Percentiles rank a stretch among this genome's conserved stretches.
Evolutionary conservation across 805 yeast genomes (phyloP).

Genomic region (Wickerhamiella qilinensis): DNA sequence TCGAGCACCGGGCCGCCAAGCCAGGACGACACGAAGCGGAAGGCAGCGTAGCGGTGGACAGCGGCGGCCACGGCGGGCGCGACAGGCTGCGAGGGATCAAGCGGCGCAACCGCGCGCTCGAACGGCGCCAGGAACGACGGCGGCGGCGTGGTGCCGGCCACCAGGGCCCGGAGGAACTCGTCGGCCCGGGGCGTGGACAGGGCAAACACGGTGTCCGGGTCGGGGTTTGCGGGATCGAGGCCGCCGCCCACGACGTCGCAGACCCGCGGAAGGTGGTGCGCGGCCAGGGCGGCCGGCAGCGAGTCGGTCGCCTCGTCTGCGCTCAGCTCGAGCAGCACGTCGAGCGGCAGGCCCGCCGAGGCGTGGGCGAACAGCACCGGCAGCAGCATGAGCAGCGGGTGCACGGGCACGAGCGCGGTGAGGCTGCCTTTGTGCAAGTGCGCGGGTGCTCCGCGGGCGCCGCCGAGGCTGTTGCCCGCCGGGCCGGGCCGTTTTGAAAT

Average conservation of each 20-base stretch:
- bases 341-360: slow-evolving; percentile 13
- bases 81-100: slow-evolving; percentile 9
- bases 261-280: slow-evolving; percentile 2
- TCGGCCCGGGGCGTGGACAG: slow-evolving; percentile 9
- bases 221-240: too few relatives aligned
- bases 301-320: slow-evolving; percentile 7
- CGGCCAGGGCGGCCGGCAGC: slow-evolving; percentile 8
- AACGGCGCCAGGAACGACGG: slow-evolving; percentile 6
- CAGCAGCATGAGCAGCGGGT: slow-evolving; percentile 17
- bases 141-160: slow-evolving; percentile 11
- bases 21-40: slow-evolving; percentile 14
- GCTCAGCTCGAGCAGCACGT: slow-evolving; percentile 15
- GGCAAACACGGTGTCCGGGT: slow-evolving; percentile 2
- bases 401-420: slow-evolving; percentile 16
- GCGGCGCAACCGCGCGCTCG: slow-evolving; percentile 7
- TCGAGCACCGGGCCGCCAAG: slow-evolving; percentile 9
- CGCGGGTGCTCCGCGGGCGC: slow-evolving; percentile 1
- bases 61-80: slow-evolving; percentile 7
- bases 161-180: slow-evolving; percentile 10
- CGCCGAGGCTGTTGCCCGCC: slow-evolving; percentile 5
- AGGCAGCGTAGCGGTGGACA: slow-evolving; percentile 12
- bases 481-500: background rate
- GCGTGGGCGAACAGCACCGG: slow-evolving; percentile 11
- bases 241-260: slow-evolving; percentile 7
- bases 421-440: slow-evolving; percentile 13